Evolutionary conservation across 495 filamentous ascomycete species (phyloP).

Genomic region (Lepraria neglecta): DNA sequence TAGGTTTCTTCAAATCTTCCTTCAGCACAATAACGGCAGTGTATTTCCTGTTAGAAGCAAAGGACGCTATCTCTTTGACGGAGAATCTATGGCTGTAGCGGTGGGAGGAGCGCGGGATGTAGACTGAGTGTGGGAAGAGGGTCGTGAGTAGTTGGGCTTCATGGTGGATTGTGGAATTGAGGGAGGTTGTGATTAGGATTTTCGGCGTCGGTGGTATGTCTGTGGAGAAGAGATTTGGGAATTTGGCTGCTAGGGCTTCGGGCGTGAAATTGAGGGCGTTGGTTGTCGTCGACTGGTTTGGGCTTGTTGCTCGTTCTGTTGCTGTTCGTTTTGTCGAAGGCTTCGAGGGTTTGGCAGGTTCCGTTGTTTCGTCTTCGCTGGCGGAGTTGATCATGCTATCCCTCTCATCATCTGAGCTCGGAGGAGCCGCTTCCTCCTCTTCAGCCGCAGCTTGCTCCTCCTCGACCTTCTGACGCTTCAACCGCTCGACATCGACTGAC

Average conservation of each 20-base stretch:
- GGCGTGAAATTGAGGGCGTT: slow-evolving; percentile 68
- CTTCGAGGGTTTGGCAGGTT: slow-evolving; percentile 22
- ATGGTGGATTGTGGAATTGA: slow-evolving; percentile 78
- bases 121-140: slow-evolving; percentile 80
- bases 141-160: slow-evolving; percentile 70
- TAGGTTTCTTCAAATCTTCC: slow-evolving; percentile 75
- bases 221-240: slow-evolving; percentile 74
- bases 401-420: slow-evolving; percentile 20
- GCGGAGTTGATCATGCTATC: slow-evolving; percentile 31
- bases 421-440: slow-evolving; percentile 32
- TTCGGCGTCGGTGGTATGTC: slow-evolving; percentile 57
- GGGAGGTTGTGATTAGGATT: slow-evolving; percentile 80
- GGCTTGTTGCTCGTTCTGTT: slow-evolving; percentile 50
- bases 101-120: slow-evolving; percentile 78
- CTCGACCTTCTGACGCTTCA: slow-evolving; percentile 65
- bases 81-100: slow-evolving; percentile 78
- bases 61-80: slow-evolving; percentile 79
- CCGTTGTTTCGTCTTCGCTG: slow-evolving; percentile 38
- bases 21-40: slow-evolving; percentile 74
- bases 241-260: slow-evolving; percentile 61
- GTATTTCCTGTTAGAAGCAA: slow-evolving; percentile 72
- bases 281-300: slow-evolving; percentile 58
- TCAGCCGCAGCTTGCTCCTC: slow-evolving; percentile 47
- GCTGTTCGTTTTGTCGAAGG: slow-evolving; percentile 37
- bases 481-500: slow-evolving; percentile 63